Percentiles rank a stretch among this genome's conserved stretches.
Conservation (phyloP, 805 yeast species). For the Yueomyces sinensis region DNA sequence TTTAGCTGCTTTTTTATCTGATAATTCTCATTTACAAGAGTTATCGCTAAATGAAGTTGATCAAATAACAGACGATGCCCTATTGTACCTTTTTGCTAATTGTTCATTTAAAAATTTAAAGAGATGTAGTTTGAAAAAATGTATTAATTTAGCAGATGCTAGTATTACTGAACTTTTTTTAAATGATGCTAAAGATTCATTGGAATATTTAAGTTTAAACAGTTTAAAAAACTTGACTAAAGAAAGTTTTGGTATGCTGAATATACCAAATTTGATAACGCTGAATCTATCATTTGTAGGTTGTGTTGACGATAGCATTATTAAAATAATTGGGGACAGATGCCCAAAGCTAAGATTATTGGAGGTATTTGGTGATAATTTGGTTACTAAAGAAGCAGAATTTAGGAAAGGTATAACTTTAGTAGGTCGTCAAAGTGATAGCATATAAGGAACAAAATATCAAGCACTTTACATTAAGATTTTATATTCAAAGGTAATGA, state of each 20-base stretch:
- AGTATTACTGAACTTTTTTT: slow-evolving; percentile 45
- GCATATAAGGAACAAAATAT: no score
- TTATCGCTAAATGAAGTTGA: slow-evolving; percentile 49
- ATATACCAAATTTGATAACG: slow-evolving; percentile 46
- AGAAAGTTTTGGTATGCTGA: slow-evolving; percentile 36
- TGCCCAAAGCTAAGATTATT: slow-evolving; percentile 53
- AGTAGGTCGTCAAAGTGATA: slow-evolving; percentile 66
- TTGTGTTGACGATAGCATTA: slow-evolving; percentile 52
- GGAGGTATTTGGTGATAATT: slow-evolving; percentile 73
- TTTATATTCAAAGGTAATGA: no score
- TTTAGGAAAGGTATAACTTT: slow-evolving; percentile 42
- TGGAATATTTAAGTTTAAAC: slow-evolving; percentile 61
- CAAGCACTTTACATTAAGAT: no score
- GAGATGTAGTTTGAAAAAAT: slow-evolving; percentile 49
- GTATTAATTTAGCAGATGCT: slow-evolving; percentile 49
- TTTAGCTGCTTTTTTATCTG: slow-evolving; percentile 41
- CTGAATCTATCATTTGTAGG: slow-evolving; percentile 74
- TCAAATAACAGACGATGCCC: slow-evolving; percentile 56
- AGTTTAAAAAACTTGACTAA: slow-evolving; percentile 49
- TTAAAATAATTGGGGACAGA: slow-evolving; percentile 42
- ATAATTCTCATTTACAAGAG: slow-evolving; percentile 28
- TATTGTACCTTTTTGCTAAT: slow-evolving; percentile 40
- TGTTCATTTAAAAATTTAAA: slow-evolving; percentile 42
- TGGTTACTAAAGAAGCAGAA: slow-evolving; percentile 43
- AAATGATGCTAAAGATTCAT: slow-evolving; percentile 45